These are phyloP conservation scores for Yamadazyma dendronema DNA, from an alignment of 1,139 yeast genomes.

Conservation along the genomic window DNA sequence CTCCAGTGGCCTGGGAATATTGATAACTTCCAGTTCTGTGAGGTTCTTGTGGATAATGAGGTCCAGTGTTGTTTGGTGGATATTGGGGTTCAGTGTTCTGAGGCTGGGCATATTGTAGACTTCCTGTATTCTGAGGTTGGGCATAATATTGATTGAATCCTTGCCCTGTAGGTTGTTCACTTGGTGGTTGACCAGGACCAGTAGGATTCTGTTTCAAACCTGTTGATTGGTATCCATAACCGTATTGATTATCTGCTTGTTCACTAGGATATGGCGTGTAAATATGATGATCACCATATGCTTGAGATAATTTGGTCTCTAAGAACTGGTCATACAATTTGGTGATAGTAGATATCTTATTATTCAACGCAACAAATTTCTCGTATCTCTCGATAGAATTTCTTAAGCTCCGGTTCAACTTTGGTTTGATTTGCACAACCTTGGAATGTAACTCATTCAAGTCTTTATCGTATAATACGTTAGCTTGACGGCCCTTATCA, in stretches of 20 bases:
- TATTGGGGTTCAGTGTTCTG: not conserved
- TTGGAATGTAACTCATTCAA: conserved; percentile 64
- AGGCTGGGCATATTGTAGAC: too few species aligned
- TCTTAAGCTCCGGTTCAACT: conserved; percentile 63
- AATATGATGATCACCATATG: conserved; percentile 39
- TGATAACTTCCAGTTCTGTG: too few species aligned
- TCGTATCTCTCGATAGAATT: conserved; percentile 69
- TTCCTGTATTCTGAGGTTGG: too few species aligned
- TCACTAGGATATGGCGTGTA: conserved; percentile 8
- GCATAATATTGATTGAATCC: too few species aligned
- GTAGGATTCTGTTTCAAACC: too few species aligned
- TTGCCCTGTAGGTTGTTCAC: too few species aligned
- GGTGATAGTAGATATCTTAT: conserved; percentile 76
- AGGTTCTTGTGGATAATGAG: too few species aligned
- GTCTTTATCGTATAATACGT: conserved; percentile 58
- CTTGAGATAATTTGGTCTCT: conserved; percentile 60
- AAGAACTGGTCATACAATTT: conserved; percentile 75
- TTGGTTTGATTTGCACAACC: conserved; percentile 70
- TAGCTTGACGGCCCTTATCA: conserved; percentile 48
- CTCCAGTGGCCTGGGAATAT: too few species aligned
- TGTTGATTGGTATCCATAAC: too few species aligned
- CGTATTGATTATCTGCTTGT: too few species aligned
- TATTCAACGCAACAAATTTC: conserved; percentile 70
- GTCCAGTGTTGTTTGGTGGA: too few species aligned
- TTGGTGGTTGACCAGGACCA: not conserved